phyloP scores from a whole-genome alignment of 805 yeast genomes.

The Candida awuae region DNA sequence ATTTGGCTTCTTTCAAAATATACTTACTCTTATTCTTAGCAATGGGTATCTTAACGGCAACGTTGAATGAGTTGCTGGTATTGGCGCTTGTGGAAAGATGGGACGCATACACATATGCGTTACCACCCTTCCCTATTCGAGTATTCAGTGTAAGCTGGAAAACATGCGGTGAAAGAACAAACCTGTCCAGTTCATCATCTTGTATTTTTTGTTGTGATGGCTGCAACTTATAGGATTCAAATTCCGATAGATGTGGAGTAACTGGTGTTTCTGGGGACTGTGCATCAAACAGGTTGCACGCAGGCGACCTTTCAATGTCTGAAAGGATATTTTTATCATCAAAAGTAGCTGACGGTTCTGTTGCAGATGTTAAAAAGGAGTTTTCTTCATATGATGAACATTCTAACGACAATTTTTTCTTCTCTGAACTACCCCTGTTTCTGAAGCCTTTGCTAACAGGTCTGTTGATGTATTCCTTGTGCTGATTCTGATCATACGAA shows the following conservation, averaged over 20 bases:
- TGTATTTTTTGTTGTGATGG: slow-evolving; percentile 10
- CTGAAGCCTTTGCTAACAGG: neutral
- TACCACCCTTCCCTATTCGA: slow-evolving; percentile 25
- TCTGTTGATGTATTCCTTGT: neutral
- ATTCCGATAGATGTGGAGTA: slow-evolving; percentile 4
- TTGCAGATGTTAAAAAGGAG: neutral
- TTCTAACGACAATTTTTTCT: neutral
- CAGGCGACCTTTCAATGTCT: slow-evolving; percentile 7
- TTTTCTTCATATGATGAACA: slow-evolving; percentile 2
- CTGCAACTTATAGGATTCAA: neutral
- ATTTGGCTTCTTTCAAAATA: slow-evolving; percentile 23
- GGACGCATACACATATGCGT: slow-evolving; percentile 24
- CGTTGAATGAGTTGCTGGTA: slow-evolving; percentile 5
- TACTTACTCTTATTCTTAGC: slow-evolving; percentile 19
- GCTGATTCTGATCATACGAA: neutral
- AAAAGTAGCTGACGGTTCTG: neutral
- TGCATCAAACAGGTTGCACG: slow-evolving; percentile 1
- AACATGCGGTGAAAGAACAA: slow-evolving; percentile 16
- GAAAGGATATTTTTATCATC: neutral
- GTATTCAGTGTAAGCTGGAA: slow-evolving; percentile 17
- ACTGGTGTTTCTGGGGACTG: neutral
- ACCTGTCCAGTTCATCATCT: slow-evolving; percentile 13
- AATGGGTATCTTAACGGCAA: slow-evolving; percentile 27
- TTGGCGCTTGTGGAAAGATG: slow-evolving; percentile 12
- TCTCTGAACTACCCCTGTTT: neutral